Evolutionary conservation across 1,139 yeast genomes (phyloP).

Genomic region (Zygosaccharomyces pseudobailii): DNA sequence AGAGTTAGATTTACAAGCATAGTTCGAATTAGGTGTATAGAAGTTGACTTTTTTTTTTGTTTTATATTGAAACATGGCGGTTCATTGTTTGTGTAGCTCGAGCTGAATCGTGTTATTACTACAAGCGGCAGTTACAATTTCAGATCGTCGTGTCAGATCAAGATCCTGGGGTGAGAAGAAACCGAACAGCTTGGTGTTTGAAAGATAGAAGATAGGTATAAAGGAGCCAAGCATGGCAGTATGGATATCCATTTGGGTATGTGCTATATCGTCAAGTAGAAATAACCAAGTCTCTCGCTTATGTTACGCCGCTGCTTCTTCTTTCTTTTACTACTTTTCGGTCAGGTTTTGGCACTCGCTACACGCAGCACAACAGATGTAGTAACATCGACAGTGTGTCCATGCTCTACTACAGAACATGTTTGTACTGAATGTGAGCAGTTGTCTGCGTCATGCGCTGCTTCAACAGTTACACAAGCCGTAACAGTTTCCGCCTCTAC

Average conservation of each 20-base stretch:
- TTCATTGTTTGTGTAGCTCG: not conserved
- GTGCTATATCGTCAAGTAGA: not conserved
- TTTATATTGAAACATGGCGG: not conserved
- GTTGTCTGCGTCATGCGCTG: not conserved
- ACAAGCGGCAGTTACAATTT: not conserved
- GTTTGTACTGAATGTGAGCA: not conserved
- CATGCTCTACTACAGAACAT: slow-evolving; percentile 7
- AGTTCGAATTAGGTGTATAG: not conserved
- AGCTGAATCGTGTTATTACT: not conserved
- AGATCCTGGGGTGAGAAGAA: not conserved
- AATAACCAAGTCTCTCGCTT: slow-evolving; percentile 4
- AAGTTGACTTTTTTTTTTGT: not conserved
- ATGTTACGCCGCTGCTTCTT: slow-evolving; percentile 3
- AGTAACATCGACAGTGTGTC: slow-evolving; percentile 12
- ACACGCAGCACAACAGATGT: slow-evolving; percentile 9
- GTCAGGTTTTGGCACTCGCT: slow-evolving; percentile 1
- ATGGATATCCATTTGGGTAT: not conserved
- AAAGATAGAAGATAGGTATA: not conserved
- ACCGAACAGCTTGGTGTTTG: not conserved
- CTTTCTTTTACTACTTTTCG: slow-evolving; percentile 2
- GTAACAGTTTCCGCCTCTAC: not conserved
- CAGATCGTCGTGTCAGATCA: not conserved
- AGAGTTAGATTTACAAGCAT: not conserved
- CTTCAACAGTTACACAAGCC: not conserved
- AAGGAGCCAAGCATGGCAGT: not conserved